A percentile compares a stretch with the other conserved stretches of the same genome.
Conservation (phyloP, 345 rosid species). For the Noccaea caerulescens region DNA sequence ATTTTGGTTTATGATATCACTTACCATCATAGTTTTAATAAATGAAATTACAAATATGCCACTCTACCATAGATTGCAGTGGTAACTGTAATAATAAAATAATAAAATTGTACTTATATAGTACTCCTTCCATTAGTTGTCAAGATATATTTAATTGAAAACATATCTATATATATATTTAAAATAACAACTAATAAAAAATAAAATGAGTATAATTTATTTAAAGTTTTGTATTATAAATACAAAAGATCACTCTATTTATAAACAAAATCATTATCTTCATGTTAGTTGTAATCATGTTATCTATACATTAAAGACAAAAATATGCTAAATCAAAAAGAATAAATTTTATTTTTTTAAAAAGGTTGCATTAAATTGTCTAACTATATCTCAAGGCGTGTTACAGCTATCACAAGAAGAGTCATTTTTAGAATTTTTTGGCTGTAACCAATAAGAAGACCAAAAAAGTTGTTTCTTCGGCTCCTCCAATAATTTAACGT, state of each 20-base stretch:
- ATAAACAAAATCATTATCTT: constrained; percentile 6
- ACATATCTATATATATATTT: too few relatives aligned
- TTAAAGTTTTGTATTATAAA: not conserved
- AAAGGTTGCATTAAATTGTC: constrained; percentile 22
- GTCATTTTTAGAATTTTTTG: constrained; percentile 16
- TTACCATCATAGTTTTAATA: too few relatives aligned
- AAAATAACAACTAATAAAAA: too few relatives aligned
- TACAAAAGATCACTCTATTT: not conserved
- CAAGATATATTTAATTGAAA: too few relatives aligned
- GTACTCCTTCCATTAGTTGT: too few relatives aligned
- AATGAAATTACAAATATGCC: not conserved
- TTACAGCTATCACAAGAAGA: constrained; percentile 26
- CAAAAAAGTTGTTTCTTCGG: constrained; percentile 2
- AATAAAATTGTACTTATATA: too few relatives aligned
- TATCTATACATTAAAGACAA: not conserved
- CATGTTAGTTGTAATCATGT: not conserved
- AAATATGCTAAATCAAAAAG: not conserved
- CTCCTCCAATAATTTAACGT: constrained; percentile 40
- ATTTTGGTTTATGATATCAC: too few relatives aligned
- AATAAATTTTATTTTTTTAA: not conserved
- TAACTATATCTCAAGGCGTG: constrained; percentile 12
- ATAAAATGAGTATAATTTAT: too few relatives aligned
- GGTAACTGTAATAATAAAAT: not conserved
- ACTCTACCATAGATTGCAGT: not conserved
- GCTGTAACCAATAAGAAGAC: constrained; percentile 37